phyloP scores from a whole-genome alignment of 2,329 filamentous ascomycete species.

The Capronia americana region DNA sequence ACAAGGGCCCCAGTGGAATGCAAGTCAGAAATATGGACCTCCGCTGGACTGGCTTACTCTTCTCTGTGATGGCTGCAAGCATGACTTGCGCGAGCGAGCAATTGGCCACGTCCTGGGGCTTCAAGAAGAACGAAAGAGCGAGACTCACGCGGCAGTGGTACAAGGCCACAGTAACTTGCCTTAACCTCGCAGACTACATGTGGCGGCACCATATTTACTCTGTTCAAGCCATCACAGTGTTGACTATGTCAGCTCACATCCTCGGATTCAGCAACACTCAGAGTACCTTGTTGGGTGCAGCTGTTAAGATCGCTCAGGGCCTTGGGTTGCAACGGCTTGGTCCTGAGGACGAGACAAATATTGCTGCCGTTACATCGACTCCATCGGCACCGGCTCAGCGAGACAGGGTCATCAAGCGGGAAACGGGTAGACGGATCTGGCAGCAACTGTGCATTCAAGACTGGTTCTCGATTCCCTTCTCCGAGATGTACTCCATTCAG shows the following conservation, averaged over 20 bases:
- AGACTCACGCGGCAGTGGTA: conserved; percentile 55
- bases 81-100: conserved; percentile 36
- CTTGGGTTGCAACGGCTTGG: conserved; percentile 54
- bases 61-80: conserved; percentile 35
- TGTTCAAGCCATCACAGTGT: conserved; percentile 55
- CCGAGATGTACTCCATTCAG: conserved; percentile 49
- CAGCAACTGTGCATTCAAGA: conserved; percentile 50
- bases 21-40: conserved; percentile 38
- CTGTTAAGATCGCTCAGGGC: conserved; percentile 55
- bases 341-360: conserved; percentile 38
- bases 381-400: conserved; percentile 22
- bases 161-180: conserved; percentile 52
- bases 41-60: conserved; percentile 35
- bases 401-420: conserved; percentile 39
- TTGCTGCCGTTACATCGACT: conserved; percentile 13
- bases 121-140: conserved; percentile 50
- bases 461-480: conserved; percentile 53
- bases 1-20: conserved; percentile 31
- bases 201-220: conserved; percentile 52
- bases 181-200: conserved; percentile 56
- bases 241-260: conserved; percentile 58
- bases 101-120: conserved; percentile 52
- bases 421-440: conserved; percentile 51
- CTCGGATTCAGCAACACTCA: conserved; percentile 58
- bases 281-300: conserved; percentile 54